Conservation (phyloP, 257 asterid species). For the Eucommia ulmoides region DNA sequence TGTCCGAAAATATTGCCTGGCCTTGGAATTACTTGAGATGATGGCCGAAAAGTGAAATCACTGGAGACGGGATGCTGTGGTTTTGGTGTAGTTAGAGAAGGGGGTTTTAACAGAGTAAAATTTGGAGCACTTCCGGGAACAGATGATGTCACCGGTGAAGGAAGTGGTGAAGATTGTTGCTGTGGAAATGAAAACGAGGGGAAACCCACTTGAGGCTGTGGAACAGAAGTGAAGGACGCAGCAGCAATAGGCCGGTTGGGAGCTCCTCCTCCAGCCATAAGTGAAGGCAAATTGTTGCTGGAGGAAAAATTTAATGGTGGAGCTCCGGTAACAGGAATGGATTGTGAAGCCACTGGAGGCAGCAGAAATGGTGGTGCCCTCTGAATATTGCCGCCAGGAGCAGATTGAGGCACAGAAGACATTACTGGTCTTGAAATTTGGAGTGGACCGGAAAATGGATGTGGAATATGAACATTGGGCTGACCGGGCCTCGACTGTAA, state of each 20-base stretch:
- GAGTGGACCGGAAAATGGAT: conserved; percentile 15
- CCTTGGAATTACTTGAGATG: conserved; percentile 22
- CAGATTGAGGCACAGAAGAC: conserved; percentile 24
- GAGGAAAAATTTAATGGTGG: conserved; percentile 19
- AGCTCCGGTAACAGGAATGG: conserved; percentile 16
- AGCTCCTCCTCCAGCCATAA: conserved; percentile 22
- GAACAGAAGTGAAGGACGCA: conserved; percentile 8
- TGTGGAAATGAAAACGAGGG: conserved; percentile 23
- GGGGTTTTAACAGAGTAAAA: conserved; percentile 25
- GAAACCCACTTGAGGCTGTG: conserved; percentile 27
- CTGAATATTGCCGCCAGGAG: conserved; percentile 23
- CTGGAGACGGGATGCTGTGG: conserved; percentile 51
- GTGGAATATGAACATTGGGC: conserved; percentile 6
- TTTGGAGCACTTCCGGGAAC: conserved; percentile 25
- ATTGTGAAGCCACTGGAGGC: conserved; percentile 26
- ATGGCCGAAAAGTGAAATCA: conserved; percentile 74
- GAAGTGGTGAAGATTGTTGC: conserved; percentile 16
- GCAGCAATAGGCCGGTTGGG: conserved; percentile 15
- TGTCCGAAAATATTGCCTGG: conserved; percentile 32
- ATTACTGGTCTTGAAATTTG: conserved; percentile 21
- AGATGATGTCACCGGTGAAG: conserved; percentile 21
- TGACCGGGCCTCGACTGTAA: conserved; percentile 22
- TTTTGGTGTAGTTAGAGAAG: conserved; percentile 31
- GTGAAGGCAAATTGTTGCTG: conserved; percentile 24
- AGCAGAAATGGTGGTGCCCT: conserved; percentile 21